Base-by-base conservation (phyloP, 345 rosid genomes). In the Euphorbia peplus region DNA sequence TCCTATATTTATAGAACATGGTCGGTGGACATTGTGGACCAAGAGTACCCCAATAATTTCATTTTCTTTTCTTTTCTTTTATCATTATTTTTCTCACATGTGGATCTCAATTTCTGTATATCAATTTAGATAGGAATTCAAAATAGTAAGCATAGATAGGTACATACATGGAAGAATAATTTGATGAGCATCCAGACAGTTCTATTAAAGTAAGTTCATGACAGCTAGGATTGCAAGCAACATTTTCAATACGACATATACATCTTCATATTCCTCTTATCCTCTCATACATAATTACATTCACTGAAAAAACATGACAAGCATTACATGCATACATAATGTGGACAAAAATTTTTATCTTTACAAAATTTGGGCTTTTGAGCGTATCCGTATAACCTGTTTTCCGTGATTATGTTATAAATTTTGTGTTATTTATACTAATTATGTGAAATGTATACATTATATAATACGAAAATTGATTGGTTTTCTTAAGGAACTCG, bases 1-100 rank as follows among this genome's bases (percentile, higher is more conserved):
- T 29, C 55, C 57, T 26, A 11, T 26, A 11, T 44, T 52, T 53
- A 3, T 15, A 32, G 15, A 5, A n/a, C 63, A 24, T 73, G 85
- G 88, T 75, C 88, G 87, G 87, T 81, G 53, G 12, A 11, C 18
- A 7, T n/a, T 77, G 85, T 77, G 85, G 83, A 29, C 81, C 68
- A 66, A 59, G 70, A 68, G 4, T 9, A 7, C 13, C 11, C 28
- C 25, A 21, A 50, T 18, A 44, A 50, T 53, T 53, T 21, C 13
- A n/a, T 4, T 53, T 53, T 21, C 3, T 21, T 1, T 53, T 4
- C 9, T 4, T 53, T 53, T 21, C 3, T 21, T 1, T 53, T 4
- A 53, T 53, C 10, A 22, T 21, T 53, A 53, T 53, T 21, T 53
- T 4, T 24, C 57, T 19, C 51, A 6, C 19, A 18, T 50, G 8